Conservation (phyloP, 2,329 filamentous ascomycete genomes). For the Aspergillus ochraceoroseus region DNA sequence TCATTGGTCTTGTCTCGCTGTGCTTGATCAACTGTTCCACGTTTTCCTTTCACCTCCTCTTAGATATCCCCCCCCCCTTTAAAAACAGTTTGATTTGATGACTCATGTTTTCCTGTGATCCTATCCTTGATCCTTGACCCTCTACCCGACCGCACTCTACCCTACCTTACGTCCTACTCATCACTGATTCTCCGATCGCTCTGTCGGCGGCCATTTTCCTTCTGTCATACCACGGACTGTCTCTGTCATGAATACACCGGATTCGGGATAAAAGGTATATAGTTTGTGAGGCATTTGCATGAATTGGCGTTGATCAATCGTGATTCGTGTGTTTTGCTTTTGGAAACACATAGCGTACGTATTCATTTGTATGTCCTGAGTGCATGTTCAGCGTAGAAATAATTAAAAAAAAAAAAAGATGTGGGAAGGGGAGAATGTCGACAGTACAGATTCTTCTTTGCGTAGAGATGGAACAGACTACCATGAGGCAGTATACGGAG, state of each 20-base stretch:
- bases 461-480: no score
- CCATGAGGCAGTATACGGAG: no score
- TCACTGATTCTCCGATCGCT: constrained; percentile 3
- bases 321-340: neutral
- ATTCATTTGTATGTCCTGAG: no score
- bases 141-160: constrained; percentile 4
- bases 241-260: constrained; percentile 11
- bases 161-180: constrained; percentile 9
- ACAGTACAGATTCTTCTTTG: no score
- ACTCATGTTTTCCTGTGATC: constrained; percentile 24
- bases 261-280: constrained; percentile 22
- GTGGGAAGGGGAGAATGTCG: no score
- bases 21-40: constrained; percentile 8
- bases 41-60: constrained; percentile 15
- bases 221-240: constrained; percentile 1
- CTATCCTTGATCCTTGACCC: constrained; percentile 5
- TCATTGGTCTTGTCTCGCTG: constrained; percentile 12
- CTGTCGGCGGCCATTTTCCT: constrained; percentile 4
- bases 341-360: no score
- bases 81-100: constrained; percentile 28
- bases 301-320: constrained; percentile 8
- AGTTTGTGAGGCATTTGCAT: constrained; percentile 18
- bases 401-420: no score
- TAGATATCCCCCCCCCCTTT: constrained; percentile 27
- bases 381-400: no score